Evolutionary conservation across 2,329 filamentous ascomycete species (phyloP).

Genomic region (Apiospora sp.): DNA sequence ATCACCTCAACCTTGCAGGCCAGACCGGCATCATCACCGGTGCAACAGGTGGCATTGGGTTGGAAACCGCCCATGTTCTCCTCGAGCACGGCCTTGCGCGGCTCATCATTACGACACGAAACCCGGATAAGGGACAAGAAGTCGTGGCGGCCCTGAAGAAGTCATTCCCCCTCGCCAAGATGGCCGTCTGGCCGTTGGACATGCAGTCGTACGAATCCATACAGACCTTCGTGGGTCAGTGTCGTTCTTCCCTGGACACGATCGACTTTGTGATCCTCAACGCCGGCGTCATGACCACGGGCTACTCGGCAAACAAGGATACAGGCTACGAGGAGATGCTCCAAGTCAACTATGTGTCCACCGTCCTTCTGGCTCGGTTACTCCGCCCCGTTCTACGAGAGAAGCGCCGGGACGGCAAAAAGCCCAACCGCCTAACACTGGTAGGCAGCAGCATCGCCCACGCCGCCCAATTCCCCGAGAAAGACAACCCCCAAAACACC

Average conservation of each 20-base stretch:
- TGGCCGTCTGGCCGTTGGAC: conserved; percentile 55
- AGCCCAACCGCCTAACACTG: conserved; percentile 31
- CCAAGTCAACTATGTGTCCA: conserved; percentile 60
- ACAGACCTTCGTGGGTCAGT: conserved; percentile 44
- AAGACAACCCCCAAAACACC: conserved; percentile 25
- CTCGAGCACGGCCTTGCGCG: not conserved
- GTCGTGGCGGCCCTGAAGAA: conserved; percentile 31
- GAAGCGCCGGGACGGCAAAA: not conserved
- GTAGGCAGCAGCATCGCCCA: conserved; percentile 33
- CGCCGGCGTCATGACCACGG: conserved; percentile 37
- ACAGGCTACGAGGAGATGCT: conserved; percentile 52
- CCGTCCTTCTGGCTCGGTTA: conserved; percentile 54
- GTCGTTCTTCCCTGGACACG: conserved; percentile 38
- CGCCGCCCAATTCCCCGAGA: not conserved
- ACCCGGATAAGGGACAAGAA: conserved; percentile 37
- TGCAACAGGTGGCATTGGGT: conserved; percentile 35
- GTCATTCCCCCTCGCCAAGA: conserved; percentile 32
- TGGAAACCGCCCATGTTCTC: conserved; percentile 37
- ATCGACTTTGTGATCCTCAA: conserved; percentile 51
- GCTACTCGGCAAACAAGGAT: conserved; percentile 1
- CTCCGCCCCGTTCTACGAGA: conserved; percentile 50
- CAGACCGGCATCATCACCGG: conserved; percentile 48
- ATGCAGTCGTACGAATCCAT: conserved; percentile 49
- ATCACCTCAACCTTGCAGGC: not conserved
- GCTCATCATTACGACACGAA: conserved; percentile 43